Conservation (phyloP, 495 filamentous ascomycete species). For the Jackrogersella minutella region DNA sequence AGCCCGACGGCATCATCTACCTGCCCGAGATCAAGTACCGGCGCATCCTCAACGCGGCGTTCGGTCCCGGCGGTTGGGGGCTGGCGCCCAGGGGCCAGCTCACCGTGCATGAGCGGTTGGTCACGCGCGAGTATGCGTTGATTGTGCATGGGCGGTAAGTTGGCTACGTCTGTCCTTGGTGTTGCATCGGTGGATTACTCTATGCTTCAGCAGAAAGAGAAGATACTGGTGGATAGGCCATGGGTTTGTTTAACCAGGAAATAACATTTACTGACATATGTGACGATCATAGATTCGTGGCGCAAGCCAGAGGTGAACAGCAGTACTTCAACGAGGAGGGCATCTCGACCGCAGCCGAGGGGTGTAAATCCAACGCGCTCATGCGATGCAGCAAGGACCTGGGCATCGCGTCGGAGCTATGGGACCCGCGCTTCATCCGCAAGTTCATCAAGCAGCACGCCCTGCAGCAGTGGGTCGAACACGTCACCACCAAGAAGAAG, state of each 20-base stretch:
- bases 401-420: constrained; percentile 92
- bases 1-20: constrained; percentile 95
- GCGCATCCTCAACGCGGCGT: constrained; percentile 87
- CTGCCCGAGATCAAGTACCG: constrained; percentile 99
- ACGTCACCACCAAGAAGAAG: constrained; percentile 80
- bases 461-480: constrained; percentile 76
- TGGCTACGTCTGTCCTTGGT: not conserved
- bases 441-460: constrained; percentile 66
- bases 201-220: too few species aligned
- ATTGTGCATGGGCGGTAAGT: constrained; percentile 87
- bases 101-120: constrained; percentile 83
- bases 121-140: constrained; percentile 95
- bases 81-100: constrained; percentile 89
- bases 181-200: too few species aligned
- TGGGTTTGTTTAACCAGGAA: too few species aligned
- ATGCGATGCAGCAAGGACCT: constrained; percentile 98
- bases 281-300: constrained; percentile 71
- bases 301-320: constrained; percentile 92
- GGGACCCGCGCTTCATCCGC: constrained; percentile 93
- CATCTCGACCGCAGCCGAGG: constrained; percentile 96
- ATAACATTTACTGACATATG: not conserved
- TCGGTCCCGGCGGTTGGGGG: constrained; percentile 96
- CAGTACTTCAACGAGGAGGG: constrained; percentile 91
- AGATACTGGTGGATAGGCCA: too few species aligned
- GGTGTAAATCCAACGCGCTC: constrained; percentile 95